Percentiles rank a stretch among this genome's conserved stretches.
Evolutionary conservation across 2,329 filamentous ascomycete species (phyloP).

Genomic region (Phoma sp.): DNA sequence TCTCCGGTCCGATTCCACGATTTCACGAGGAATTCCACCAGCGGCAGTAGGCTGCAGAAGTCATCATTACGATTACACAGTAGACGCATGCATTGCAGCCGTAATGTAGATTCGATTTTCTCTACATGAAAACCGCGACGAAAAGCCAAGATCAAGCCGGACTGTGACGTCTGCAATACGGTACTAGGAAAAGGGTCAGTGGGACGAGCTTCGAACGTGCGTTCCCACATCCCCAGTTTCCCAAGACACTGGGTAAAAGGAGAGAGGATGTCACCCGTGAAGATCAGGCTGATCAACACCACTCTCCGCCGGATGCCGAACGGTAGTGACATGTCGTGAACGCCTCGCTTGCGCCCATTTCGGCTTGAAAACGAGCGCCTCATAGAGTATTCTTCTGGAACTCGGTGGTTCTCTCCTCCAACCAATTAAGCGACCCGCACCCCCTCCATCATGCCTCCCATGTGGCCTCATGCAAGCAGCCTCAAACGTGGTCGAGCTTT

Average conservation of each 20-base stretch:
- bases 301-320: background rate
- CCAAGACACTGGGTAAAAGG: background rate
- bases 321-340: conserved; percentile 11
- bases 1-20: background rate
- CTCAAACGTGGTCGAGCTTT: background rate
- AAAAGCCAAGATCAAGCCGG: too few species aligned
- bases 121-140: too few species aligned
- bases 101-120: too few species aligned
- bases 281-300: background rate
- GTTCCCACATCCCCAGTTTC: background rate
- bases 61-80: too few species aligned
- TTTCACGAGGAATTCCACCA: background rate
- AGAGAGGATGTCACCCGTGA: background rate
- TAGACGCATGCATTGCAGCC: too few species aligned
- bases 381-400: too few species aligned
- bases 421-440: background rate
- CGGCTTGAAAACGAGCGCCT: too few species aligned
- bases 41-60: too few species aligned
- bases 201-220: background rate
- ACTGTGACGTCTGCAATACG: too few species aligned
- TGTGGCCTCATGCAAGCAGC: background rate
- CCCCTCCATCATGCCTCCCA: background rate
- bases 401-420: too few species aligned
- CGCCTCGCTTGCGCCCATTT: background rate
- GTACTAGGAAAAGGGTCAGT: background rate